phyloP scores from a whole-genome alignment of 2,329 filamentous ascomycete species.

The Fragosphaeria purpurea region DNA sequence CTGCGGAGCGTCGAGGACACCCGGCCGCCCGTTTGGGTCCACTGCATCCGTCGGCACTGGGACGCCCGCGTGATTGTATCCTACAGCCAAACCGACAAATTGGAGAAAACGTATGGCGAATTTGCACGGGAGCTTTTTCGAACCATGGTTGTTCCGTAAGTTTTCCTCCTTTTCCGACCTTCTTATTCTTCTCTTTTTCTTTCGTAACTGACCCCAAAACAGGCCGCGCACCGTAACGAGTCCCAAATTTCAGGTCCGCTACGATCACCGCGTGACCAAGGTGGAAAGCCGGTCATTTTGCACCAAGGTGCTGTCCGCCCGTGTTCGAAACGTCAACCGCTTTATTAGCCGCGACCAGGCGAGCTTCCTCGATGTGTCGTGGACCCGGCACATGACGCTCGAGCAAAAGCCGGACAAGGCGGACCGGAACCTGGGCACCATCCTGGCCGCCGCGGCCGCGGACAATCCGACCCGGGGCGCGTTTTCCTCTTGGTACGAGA shows the following conservation, averaged over 20 bases:
- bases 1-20: slow-evolving; percentile 13
- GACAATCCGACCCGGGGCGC: slow-evolving; percentile 12
- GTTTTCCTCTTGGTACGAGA: slow-evolving; percentile 21
- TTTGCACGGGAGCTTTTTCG: slow-evolving; percentile 18
- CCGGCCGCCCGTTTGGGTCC: slow-evolving; percentile 16
- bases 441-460: slow-evolving; percentile 4
- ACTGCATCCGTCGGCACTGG: slow-evolving; percentile 22
- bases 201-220: background rate
- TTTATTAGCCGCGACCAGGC: slow-evolving; percentile 8
- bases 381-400: slow-evolving; percentile 14
- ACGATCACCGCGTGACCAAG: slow-evolving; percentile 4
- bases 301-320: slow-evolving; percentile 9
- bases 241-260: slow-evolving; percentile 9
- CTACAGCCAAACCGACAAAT: slow-evolving; percentile 11
- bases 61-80: slow-evolving; percentile 18
- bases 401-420: slow-evolving; percentile 3
- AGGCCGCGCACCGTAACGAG: slow-evolving; percentile 1
- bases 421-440: background rate
- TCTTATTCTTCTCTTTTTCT: background rate
- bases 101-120: slow-evolving; percentile 13
- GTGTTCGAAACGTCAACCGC: slow-evolving; percentile 11
- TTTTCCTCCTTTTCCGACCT: background rate
- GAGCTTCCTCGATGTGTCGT: slow-evolving; percentile 16
- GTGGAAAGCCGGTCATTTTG: background rate
- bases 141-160: slow-evolving; percentile 16